phyloP scores from a whole-genome alignment of 768 basidiomycete genomes.

The Macrolepiota dolichaula region DNA sequence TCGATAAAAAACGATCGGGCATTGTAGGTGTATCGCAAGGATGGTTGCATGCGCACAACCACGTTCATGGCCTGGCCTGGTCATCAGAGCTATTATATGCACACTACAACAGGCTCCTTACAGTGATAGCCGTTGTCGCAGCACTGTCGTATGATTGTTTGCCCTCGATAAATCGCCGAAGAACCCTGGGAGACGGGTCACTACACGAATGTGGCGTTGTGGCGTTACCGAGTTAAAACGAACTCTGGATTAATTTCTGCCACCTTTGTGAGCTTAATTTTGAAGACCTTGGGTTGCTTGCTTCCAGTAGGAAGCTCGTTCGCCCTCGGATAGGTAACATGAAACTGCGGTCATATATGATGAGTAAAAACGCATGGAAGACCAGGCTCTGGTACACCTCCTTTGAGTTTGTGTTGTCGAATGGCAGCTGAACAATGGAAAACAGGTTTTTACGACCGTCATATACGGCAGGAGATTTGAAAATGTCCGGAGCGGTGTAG shows the following conservation, averaged over 20 bases:
- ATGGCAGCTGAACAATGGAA: conserved; percentile 49
- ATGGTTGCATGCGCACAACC: conserved; percentile 73
- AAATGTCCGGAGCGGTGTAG: conserved; percentile 51
- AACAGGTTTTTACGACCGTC: conserved; percentile 80
- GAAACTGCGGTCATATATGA: conserved; percentile 43
- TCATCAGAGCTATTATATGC: background rate
- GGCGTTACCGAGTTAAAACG: background rate
- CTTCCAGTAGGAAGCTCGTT: conserved; percentile 22
- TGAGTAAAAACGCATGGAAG: background rate
- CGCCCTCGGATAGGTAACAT: conserved; percentile 46
- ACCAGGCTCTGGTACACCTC: conserved; percentile 36
- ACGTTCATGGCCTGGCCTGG: conserved; percentile 65
- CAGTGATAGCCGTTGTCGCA: conserved; percentile 61
- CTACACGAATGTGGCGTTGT: no score
- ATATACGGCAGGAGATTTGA: conserved; percentile 65
- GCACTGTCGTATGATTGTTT: conserved; percentile 61
- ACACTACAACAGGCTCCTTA: conserved; percentile 21
- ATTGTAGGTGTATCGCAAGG: conserved; percentile 66
- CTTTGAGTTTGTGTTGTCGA: conserved; percentile 48
- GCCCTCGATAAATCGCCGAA: conserved; percentile 59
- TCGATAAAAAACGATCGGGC: conserved; percentile 73
- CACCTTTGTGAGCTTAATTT: conserved; percentile 58
- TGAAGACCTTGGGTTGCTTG: conserved; percentile 63
- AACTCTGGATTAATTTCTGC: conserved; percentile 39
- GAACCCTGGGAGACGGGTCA: conserved; percentile 36